Conservation (phyloP, 2,329 filamentous ascomycete species). For the Cladosporium oxysporum region DNA sequence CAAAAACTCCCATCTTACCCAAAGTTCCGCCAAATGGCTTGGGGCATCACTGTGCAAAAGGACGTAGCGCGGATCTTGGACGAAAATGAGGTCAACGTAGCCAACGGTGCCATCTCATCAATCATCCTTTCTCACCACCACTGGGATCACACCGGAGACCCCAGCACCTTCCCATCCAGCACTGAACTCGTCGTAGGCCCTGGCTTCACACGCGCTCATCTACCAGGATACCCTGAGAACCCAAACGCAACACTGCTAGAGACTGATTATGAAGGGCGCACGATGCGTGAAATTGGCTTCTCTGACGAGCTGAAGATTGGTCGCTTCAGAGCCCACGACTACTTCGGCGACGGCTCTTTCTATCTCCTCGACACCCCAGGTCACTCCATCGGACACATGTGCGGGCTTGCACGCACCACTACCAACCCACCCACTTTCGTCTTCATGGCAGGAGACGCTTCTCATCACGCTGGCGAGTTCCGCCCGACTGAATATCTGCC, state of each 20-base stretch:
- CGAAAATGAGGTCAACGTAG: constrained; percentile 42
- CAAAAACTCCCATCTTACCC: constrained; percentile 42
- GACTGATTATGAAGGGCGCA: constrained; percentile 43
- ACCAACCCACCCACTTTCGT: constrained; percentile 45
- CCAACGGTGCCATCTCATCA: constrained; percentile 37
- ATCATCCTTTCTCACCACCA: constrained; percentile 41
- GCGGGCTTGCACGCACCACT: constrained; percentile 50
- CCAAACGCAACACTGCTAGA: constrained; percentile 43
- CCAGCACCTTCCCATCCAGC: constrained; percentile 44
- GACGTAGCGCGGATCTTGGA: constrained; percentile 46
- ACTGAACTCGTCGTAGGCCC: constrained; percentile 52
- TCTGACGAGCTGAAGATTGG: constrained; percentile 46
- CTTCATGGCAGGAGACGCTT: constrained; percentile 53
- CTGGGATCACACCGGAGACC: constrained; percentile 45
- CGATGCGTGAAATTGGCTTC: constrained; percentile 41
- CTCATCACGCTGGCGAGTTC: constrained; percentile 39
- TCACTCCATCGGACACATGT: constrained; percentile 54
- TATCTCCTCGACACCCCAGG: constrained; percentile 58
- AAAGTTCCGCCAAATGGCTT: constrained; percentile 34
- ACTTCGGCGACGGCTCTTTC: constrained; percentile 58
- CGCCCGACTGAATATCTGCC: constrained; percentile 47
- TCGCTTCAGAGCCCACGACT: constrained; percentile 53
- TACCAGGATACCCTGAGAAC: constrained; percentile 49
- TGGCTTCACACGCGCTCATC: constrained; percentile 45
- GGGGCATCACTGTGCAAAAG: constrained; percentile 44